Conservation (phyloP, 345 rosid genomes). For the Eucalyptus cloeziana region DNA sequence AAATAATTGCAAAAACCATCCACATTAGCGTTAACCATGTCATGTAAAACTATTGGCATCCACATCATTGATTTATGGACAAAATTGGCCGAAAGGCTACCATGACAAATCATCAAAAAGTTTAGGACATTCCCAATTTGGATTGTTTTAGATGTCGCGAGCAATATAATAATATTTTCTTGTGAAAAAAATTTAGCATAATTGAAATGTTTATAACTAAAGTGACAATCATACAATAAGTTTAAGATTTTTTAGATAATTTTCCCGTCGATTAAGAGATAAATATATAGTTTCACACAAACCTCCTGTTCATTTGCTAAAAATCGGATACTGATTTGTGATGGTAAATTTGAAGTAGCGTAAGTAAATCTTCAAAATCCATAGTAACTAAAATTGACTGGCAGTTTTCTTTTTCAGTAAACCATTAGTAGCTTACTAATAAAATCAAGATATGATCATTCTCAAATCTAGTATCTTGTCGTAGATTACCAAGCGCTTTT, state of each 20-base stretch:
- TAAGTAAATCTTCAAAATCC: not conserved
- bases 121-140: not conserved
- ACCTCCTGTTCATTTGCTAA: not conserved
- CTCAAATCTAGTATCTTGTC: not conserved
- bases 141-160: too few species aligned
- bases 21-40: accelerated
- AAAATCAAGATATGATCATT: not conserved
- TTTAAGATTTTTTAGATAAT: not conserved
- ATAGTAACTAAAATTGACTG: not conserved
- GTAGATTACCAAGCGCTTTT: not conserved
- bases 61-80: not conserved
- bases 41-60: accelerated
- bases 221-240: accelerated
- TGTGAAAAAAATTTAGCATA: not conserved
- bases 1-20: not conserved
- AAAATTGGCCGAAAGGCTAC: not conserved
- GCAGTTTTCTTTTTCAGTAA: not conserved
- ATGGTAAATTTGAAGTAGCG: not conserved
- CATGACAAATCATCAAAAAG: not conserved
- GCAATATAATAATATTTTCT: too few species aligned
- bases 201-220: not conserved
- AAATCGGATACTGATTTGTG: not conserved
- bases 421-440: not conserved
- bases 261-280: not conserved
- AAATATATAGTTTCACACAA: not conserved